Evolutionary conservation across 192 early-diverging fungal genomes (phyloP), one percentile per base, ranked within the genome.

Genomic region (Coemansia sp.): DNA sequence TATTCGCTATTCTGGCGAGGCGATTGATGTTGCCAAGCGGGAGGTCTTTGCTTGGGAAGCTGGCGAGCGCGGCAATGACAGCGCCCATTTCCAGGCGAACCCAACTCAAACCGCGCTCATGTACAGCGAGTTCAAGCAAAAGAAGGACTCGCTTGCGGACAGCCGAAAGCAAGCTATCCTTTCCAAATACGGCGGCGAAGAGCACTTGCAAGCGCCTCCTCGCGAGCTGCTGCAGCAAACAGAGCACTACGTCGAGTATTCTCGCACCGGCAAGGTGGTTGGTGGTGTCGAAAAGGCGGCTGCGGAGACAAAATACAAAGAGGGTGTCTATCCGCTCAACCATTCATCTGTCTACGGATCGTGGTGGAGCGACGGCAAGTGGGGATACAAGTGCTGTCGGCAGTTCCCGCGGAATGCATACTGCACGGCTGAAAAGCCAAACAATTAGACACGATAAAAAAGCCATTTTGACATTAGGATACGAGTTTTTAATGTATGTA

Each of bases 21-120:
- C 88, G 6, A 80, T 78, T 8, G 85, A 93, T 11, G 81, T 98
- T 73, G 83, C 86, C 17, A 80, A 90, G 47, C 70, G 90, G 27
- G 90, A 98, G 60, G 55, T 90, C 41, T 99, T 98, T 82, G 93
- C 95, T 0, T 97, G 93, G 93, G 86, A 96, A 51, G 92, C 92
- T 0, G 82, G 80, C 21, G 86, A 90, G 18, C 81, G 90, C 45
- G 93, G 91, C 29, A 89, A 83, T 26, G 26, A 15, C n/a, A 82
- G 86, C 25, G 87, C 90, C 17, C 93, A 97, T 57, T 61, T 94
- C 45, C 90, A 94, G 63, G 90, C 95, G 10, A 98, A 98, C 64
- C 97, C 97, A 5, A 98, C 97, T 6, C 92, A 94, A 69, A 88
- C 86, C 0, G 93, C 91, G 25, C 60, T 95, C n/a, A 69, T 98